phyloP scores from a whole-genome alignment of 441 rosid species.

The Populus hybrid region DNA sequence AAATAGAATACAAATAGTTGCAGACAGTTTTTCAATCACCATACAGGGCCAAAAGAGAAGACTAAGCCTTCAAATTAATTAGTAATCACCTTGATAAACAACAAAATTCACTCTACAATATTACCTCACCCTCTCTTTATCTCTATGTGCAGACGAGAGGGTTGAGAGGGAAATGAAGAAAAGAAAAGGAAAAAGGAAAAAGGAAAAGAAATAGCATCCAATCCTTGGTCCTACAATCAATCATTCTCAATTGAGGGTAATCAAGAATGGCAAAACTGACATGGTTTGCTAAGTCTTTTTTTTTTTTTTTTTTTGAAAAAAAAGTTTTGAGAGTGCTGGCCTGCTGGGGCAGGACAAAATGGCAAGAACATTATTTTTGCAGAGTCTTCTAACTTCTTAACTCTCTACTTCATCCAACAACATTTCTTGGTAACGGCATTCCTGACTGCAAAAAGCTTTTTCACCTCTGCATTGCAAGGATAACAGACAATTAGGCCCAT shows the following conservation, averaged over 20 bases:
- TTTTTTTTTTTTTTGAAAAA: not conserved
- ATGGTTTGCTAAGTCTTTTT: not conserved
- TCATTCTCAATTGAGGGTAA: not conserved
- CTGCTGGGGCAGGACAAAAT: not conserved
- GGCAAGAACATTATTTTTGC: not conserved
- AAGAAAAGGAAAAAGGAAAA: not conserved
- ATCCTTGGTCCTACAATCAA: conserved; percentile 5
- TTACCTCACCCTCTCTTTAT: conserved; percentile 36
- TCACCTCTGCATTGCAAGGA: conserved; percentile 60
- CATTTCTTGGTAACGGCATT: conserved; percentile 80
- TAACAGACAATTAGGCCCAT: not conserved
- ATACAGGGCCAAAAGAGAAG: conserved; percentile 13
- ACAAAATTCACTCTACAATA: conserved; percentile 22
- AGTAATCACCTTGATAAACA: conserved; percentile 11
- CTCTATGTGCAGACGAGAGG: conserved; percentile 34
- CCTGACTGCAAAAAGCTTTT: conserved; percentile 74
- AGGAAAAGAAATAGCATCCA: not conserved
- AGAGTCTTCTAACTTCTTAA: conserved; percentile 16
- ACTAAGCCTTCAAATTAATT: not conserved
- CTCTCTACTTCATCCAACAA: conserved; percentile 51
- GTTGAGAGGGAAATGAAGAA: not conserved
- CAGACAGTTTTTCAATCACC: conserved; percentile 23
- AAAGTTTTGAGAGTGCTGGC: not conserved
- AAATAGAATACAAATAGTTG: not conserved
- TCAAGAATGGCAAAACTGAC: conserved; percentile 10